A percentile compares a stretch with the other conserved stretches of the same genome.
phyloP scores from a whole-genome alignment of 768 basidiomycete genomes.

The Boletus pseudopeckii region DNA sequence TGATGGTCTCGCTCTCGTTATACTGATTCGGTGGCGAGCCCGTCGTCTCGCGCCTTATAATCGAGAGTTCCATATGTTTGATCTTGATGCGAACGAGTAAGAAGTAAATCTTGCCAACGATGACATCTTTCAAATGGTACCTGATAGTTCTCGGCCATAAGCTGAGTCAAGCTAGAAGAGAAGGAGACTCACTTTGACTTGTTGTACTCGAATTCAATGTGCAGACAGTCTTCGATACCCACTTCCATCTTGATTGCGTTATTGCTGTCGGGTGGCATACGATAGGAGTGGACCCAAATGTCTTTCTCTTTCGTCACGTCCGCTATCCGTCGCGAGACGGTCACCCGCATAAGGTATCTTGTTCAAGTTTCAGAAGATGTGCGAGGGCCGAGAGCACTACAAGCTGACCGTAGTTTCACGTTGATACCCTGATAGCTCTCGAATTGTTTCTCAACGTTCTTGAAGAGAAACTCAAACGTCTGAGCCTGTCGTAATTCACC shows the following conservation, averaged over 20 bases:
- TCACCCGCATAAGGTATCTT: constrained; percentile 91
- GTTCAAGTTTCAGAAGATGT: constrained; percentile 3
- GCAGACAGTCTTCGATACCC: constrained; percentile 97
- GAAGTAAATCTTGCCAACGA: constrained; percentile 99
- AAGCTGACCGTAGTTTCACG: constrained; percentile 84
- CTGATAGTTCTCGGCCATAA: constrained; percentile 38
- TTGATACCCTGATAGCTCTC: constrained; percentile 98
- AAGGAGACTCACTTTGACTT: constrained; percentile 81
- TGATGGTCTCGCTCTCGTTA: constrained; percentile 98
- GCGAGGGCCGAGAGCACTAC: background rate
- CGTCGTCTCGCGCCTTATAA: constrained; percentile 96
- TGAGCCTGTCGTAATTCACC: constrained; percentile 97
- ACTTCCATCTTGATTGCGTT: constrained; percentile 99
- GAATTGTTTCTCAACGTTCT: constrained; percentile 99
- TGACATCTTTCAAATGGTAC: constrained; percentile 98
- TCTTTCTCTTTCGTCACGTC: constrained; percentile 93
- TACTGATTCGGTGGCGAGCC: constrained; percentile 98
- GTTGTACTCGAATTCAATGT: constrained; percentile 99
- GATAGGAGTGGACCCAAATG: constrained; percentile 96
- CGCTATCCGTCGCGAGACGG: constrained; percentile 87
- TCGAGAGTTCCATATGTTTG: constrained; percentile 99
- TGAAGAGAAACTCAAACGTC: constrained; percentile 95
- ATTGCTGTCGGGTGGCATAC: constrained; percentile 97
- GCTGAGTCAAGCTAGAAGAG: background rate
- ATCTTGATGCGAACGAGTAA: constrained; percentile 98